phyloP scores from a whole-genome alignment of 331 rosid genomes.

The Acacia pycnantha region DNA sequence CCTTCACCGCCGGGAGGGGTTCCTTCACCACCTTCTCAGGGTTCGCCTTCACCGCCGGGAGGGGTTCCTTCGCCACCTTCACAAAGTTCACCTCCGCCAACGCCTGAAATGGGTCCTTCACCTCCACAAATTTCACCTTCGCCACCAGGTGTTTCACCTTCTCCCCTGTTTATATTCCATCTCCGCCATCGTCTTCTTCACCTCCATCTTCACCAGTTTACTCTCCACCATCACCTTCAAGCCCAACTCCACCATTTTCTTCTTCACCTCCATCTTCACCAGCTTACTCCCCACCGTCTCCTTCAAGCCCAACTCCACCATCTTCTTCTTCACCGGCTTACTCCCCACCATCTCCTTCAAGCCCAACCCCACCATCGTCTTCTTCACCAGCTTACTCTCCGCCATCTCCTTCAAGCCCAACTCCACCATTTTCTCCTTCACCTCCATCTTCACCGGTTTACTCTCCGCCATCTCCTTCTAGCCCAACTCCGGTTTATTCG shows the following conservation, averaged over 20 bases:
- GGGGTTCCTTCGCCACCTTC: too few relatives aligned
- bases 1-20: background rate
- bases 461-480: background rate
- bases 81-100: background rate
- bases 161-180: background rate
- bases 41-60: background rate
- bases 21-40: background rate
- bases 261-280: conserved; percentile 15
- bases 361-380: background rate
- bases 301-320: background rate
- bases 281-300: too few relatives aligned
- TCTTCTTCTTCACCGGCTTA: background rate
- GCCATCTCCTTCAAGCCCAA: too few relatives aligned
- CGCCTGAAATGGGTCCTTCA: too few relatives aligned
- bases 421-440: background rate
- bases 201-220: background rate
- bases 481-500: background rate
- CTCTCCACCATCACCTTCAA: background rate
- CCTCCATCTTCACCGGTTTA: background rate
- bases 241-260: conserved; percentile 13
- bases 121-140: too few relatives aligned
- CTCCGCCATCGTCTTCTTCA: conserved; percentile 31
- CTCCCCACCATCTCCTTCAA: background rate
- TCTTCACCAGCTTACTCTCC: conserved; percentile 26
- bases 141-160: too few relatives aligned